Conservation (phyloP, 306 rosid species). For the Lupinus albus region DNA sequence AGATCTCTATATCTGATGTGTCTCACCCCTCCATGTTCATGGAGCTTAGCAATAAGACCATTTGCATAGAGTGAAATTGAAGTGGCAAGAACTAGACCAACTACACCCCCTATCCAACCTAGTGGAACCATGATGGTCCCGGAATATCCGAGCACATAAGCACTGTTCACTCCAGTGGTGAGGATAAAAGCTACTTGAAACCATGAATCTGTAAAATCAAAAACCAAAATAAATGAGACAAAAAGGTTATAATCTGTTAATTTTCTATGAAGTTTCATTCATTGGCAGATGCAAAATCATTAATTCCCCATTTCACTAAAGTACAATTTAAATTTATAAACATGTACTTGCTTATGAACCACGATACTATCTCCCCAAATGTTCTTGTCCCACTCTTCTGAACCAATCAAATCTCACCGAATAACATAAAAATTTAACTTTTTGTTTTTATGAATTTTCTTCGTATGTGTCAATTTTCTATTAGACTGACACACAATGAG, state of each 20-base stretch:
- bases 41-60: constrained; percentile 74
- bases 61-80: constrained; percentile 76
- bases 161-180: constrained; percentile 95
- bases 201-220: constrained; percentile 73
- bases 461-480: too few relatives aligned
- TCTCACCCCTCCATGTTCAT: constrained; percentile 83
- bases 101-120: constrained; percentile 75
- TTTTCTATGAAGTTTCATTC: neutral
- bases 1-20: constrained; percentile 96
- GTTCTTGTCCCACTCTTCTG: too few relatives aligned
- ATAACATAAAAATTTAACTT: too few relatives aligned
- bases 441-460: too few relatives aligned
- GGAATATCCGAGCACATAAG: constrained; percentile 87
- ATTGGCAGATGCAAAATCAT: neutral
- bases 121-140: constrained; percentile 88
- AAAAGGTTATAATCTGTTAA: neutral
- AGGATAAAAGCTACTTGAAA: constrained; percentile 81
- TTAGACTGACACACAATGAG: too few relatives aligned
- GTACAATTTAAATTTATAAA: neutral
- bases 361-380: too few relatives aligned
- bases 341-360: neutral
- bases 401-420: too few relatives aligned
- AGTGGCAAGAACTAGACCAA: constrained; percentile 71
- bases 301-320: neutral
- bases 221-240: neutral